Evolutionary conservation across 371 early-diverging fungal genomes (phyloP).

Genomic region (Blakeslea trispora): DNA sequence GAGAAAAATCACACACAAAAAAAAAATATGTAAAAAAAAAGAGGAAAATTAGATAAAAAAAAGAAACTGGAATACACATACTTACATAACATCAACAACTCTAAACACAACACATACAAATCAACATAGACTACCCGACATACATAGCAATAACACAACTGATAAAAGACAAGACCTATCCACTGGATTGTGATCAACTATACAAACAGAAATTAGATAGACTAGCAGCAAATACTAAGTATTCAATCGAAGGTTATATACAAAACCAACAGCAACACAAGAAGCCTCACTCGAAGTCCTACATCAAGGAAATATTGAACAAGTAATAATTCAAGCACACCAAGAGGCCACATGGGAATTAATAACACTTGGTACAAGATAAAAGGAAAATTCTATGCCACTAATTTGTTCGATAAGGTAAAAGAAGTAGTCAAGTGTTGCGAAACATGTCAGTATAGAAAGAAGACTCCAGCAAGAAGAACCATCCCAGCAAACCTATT

Average conservation of each 20-base stretch:
- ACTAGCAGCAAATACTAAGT: conserved; percentile 11
- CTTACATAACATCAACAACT: no score
- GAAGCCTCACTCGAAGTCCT: conserved; percentile 8
- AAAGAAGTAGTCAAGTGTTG: conserved; percentile 7
- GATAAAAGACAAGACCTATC: not conserved
- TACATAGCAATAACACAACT: conserved; percentile 8
- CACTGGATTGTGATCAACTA: conserved; percentile 2
- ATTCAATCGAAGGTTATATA: not conserved
- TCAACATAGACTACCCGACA: conserved; percentile 21
- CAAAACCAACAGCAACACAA: not conserved
- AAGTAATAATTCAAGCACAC: conserved; percentile 19
- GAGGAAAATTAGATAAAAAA: no score
- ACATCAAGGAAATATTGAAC: conserved; percentile 18
- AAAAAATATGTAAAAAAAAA: no score
- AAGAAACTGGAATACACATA: no score
- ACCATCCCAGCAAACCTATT: conserved; percentile 11
- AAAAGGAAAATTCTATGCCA: not conserved
- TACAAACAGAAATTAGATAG: conserved; percentile 1
- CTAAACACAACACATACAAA: no score
- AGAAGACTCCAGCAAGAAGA: conserved; percentile 1
- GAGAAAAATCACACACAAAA: no score
- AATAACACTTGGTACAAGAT: conserved; percentile 21
- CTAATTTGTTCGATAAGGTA: conserved; percentile 2
- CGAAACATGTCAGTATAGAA: conserved; percentile 13
- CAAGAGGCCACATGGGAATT: conserved; percentile 26